Evolutionary conservation across 176 grass and related monocot genomes (phyloP).

Genomic region (Avena eriantha): DNA sequence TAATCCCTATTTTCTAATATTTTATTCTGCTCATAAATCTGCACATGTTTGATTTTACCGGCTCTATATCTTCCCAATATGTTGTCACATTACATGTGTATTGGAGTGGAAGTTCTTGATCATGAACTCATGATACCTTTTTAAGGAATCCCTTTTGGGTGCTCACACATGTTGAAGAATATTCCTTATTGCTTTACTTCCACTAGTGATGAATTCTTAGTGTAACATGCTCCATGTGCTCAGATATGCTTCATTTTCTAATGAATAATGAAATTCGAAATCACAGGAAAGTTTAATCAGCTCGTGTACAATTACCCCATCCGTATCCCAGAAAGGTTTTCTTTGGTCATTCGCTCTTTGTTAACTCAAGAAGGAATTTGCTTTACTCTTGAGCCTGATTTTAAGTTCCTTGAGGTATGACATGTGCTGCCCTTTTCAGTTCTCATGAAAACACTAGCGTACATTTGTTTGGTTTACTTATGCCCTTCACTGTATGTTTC

Average conservation of each 20-base stretch:
- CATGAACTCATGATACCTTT: not conserved
- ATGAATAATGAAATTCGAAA: slow-evolving; percentile 37
- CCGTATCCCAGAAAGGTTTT: slow-evolving; percentile 97
- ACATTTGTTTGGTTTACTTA: slow-evolving; percentile 26
- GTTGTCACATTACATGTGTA: not conserved
- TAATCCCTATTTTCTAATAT: slow-evolving; percentile 34
- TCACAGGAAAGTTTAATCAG: slow-evolving; percentile 97
- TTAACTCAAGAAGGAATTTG: slow-evolving; percentile 99
- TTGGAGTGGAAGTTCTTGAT: slow-evolving; percentile 21
- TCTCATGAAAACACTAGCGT: slow-evolving; percentile 18
- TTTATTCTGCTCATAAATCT: slow-evolving; percentile 8
- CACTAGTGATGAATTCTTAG: slow-evolving; percentile 30
- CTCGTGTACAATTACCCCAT: slow-evolving; percentile 97
- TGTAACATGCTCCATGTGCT: slow-evolving; percentile 25
- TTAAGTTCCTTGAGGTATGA: slow-evolving; percentile 98
- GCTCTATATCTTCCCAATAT: not conserved
- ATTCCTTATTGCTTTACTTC: slow-evolving; percentile 18
- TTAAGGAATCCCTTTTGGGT: not conserved
- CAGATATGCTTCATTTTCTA: slow-evolving; percentile 30
- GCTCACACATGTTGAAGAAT: slow-evolving; percentile 22
- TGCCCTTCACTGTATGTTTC: slow-evolving; percentile 34
- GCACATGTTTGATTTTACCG: slow-evolving; percentile 20
- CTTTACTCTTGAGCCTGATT: slow-evolving; percentile 87
- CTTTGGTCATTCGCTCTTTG: slow-evolving; percentile 97
- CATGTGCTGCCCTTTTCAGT: slow-evolving; percentile 26